These are phyloP conservation scores for Puccinia hordei DNA, from an alignment of 1,284 basidiomycete genomes.

Conservation along the genomic window DNA sequence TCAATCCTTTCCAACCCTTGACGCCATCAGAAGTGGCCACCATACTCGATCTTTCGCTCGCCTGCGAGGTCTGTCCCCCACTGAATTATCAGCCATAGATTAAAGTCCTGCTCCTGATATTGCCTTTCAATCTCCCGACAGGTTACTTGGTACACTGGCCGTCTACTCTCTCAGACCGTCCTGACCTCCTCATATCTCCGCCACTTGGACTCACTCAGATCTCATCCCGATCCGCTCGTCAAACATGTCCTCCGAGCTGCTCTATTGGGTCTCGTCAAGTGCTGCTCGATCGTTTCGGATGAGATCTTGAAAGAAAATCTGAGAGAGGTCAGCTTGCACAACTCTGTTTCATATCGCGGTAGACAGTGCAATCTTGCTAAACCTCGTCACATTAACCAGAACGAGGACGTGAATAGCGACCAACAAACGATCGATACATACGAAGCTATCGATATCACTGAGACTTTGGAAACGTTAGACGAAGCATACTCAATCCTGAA, in stretches of 20 bases:
- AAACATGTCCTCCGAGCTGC: conserved; percentile 72
- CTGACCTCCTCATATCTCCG: conserved; percentile 80
- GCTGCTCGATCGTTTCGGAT: conserved; percentile 76
- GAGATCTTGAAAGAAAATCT: conserved; percentile 74
- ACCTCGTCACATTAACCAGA: neutral
- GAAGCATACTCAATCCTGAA: conserved; percentile 33
- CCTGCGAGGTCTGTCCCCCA: conserved; percentile 70
- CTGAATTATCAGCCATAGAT: neutral
- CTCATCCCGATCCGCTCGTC: conserved; percentile 66
- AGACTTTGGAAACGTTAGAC: conserved; percentile 32
- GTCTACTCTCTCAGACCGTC: conserved; percentile 79
- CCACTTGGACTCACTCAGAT: conserved; percentile 62
- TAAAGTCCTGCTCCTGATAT: neutral
- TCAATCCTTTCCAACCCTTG: conserved; percentile 70
- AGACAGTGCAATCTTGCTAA: conserved; percentile 36
- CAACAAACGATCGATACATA: conserved; percentile 28
- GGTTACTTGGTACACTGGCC: conserved; percentile 85
- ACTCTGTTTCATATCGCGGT: conserved; percentile 15
- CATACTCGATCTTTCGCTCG: conserved; percentile 77
- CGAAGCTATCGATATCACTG: conserved; percentile 34
- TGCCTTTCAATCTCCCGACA: conserved; percentile 58
- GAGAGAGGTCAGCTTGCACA: conserved; percentile 69
- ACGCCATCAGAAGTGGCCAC: conserved; percentile 77
- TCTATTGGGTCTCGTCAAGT: conserved; percentile 75
- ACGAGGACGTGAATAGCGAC: conserved; percentile 43